Evolutionary conservation across 2,329 filamentous ascomycete species (phyloP), one percentile per base, ranked within the genome.

Genomic region (Penicillium sp.): DNA sequence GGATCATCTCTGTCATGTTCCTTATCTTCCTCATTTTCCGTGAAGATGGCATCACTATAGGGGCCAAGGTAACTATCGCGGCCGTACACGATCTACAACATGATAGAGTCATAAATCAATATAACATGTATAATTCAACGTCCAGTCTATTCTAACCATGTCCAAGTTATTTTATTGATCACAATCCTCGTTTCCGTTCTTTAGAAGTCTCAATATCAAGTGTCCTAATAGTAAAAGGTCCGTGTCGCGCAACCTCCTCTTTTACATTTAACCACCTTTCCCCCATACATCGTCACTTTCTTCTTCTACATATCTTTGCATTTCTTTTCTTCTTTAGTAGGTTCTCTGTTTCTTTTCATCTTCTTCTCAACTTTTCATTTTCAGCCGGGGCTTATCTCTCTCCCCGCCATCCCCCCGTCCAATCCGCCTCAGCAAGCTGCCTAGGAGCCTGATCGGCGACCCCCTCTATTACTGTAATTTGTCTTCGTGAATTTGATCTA

Each of bases 361-460:
- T 21, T 31, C 21, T 45, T 47, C 23, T 40, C 15, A 37, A 46
- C 49, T 42, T 40, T 38, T 50, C 48, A 6, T 6, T 21, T 57
- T 47, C 29, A n/a, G 23, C 3, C n/a, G 13, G 13, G 29, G 19
- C 29, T 23, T 23, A 12, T 35, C 29, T 48, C 19, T 33, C 27
- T 21, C 29, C 29, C 45, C 19, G 13, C n/a, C 29, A 23, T 10
- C 19, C 29, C 19, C 9, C 45, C 19, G 17, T 23, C 13, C 13
- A 48, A 35, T 6, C 29, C 13, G 3, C 19, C 45, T 48, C 29
- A 6, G 17, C 29, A 48, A 17, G 55, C 58, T 42, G 61, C 67
- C 64, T 62, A 62, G 67, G 59, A 50, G 60, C 66, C 63, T 65
- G 59, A 66, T 57, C 46, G 25, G 56, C 45, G 13, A 41, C 35